Conservation (phyloP, 2,329 filamentous ascomycete genomes). For the Chaetomiaceae sp. region DNA sequence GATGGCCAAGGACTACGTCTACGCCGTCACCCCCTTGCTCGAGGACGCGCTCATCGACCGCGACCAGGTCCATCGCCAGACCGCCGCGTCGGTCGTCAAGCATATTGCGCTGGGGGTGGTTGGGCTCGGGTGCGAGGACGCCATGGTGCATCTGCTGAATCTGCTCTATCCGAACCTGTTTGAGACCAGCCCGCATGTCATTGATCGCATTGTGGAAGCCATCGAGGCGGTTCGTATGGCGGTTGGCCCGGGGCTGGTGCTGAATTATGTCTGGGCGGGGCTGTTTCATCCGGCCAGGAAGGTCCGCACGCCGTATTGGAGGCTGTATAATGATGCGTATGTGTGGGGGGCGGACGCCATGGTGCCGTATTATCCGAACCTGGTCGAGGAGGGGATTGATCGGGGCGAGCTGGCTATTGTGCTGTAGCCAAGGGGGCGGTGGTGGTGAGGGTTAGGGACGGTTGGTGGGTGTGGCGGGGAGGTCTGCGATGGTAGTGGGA, state of each 20-base stretch:
- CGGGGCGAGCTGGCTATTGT: conserved; percentile 78
- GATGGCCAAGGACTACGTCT: conserved; percentile 99
- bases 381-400: conserved; percentile 74
- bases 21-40: conserved; percentile 89
- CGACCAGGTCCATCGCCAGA: conserved; percentile 96
- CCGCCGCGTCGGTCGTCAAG: conserved; percentile 93
- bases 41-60: conserved; percentile 97
- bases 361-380: conserved; percentile 89
- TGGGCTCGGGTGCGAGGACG: conserved; percentile 93
- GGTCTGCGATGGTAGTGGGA: no score
- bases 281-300: conserved; percentile 95
- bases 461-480: no score
- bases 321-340: conserved; percentile 94
- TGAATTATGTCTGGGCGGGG: conserved; percentile 98
- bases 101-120: conserved; percentile 97
- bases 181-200: conserved; percentile 96
- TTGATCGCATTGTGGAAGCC: conserved; percentile 94
- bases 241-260: conserved; percentile 81
- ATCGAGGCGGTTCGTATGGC: conserved; percentile 94
- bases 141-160: conserved; percentile 96
- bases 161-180: conserved; percentile 95
- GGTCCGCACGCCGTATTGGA: conserved; percentile 91
- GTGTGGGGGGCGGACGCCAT: conserved; percentile 89
- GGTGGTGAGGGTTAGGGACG: no score
- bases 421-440: no score